These are phyloP conservation scores for Colletotrichum truncatum DNA, from an alignment of 2,329 filamentous ascomycete genomes.

Conservation along the genomic window DNA sequence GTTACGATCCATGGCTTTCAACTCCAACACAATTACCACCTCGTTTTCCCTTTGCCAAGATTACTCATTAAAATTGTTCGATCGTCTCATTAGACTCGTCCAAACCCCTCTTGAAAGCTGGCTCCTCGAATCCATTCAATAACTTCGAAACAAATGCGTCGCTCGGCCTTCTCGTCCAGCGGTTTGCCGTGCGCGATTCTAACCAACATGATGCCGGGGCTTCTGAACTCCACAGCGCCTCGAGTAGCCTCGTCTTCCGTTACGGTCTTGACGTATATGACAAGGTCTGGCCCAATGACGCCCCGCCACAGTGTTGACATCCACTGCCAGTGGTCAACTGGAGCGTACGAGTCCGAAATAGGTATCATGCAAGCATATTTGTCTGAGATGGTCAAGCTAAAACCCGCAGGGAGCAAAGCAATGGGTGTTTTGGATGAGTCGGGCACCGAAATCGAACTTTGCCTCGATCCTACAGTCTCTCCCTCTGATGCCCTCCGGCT, in stretches of 20 bases:
- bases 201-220: constrained; percentile 64
- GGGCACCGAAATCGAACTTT: constrained; percentile 5
- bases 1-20: background rate
- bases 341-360: constrained; percentile 79
- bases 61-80: constrained; percentile 3
- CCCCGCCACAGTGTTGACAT: constrained; percentile 94
- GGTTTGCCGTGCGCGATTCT: constrained; percentile 52
- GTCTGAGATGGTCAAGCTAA: constrained; percentile 83
- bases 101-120: constrained; percentile 46
- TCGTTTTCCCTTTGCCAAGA: background rate
- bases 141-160: constrained; percentile 86
- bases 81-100: background rate
- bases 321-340: constrained; percentile 97
- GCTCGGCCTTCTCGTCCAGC: constrained; percentile 74
- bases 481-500: constrained; percentile 26
- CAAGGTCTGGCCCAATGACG: constrained; percentile 82
- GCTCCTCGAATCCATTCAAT: constrained; percentile 77
- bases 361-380: constrained; percentile 77
- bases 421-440: constrained; percentile 64
- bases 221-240: constrained; percentile 66
- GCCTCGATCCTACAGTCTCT: constrained; percentile 5
- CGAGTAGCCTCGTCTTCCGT: constrained; percentile 45
- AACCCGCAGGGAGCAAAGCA: constrained; percentile 79
- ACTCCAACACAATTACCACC: background rate
- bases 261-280: constrained; percentile 68